Base-by-base conservation (phyloP, 2,329 filamentous ascomycete species). In the Tolypocladium album region DNA sequence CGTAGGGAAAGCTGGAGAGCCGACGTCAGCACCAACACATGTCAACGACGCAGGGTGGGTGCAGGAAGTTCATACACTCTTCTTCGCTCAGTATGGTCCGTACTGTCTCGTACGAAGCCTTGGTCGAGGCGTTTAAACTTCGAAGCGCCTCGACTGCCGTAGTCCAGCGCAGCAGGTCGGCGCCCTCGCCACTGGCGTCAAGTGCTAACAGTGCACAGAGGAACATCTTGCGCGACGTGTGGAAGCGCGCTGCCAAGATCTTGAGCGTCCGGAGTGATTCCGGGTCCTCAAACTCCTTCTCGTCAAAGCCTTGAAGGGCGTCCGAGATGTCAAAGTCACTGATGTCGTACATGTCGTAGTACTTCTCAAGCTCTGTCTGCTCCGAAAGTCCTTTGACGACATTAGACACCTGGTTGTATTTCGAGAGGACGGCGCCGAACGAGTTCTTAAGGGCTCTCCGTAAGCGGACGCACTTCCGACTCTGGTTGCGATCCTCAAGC, bases 141-240 rank as follows among this genome's bases (percentile, higher is more conserved):
- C 84, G 80, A 68, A 97, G 87, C 27, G 88, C 85, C 64, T 94
- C 88, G 3, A 89, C 84, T 0, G 90, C 90, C 4, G 84, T 83
- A 9, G 85, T 86, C 90, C 92, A 96, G 64, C 89, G 85, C 62
- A 85, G 70, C 65, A 92, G 87, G 72, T 97, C 92, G 9, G 84
- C 79, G 60, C 86, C 86, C 62, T 90, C 87, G 13, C 90, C 90
- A 62, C 88, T 87, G 12, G 90, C 90, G 69, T 95, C 89, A 22
- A 97, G 81, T 3, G 94, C 90, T 63, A 99, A 78, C 55, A 99
- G 76, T n/a, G 89, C 90, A 72, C 93, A 96, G 4, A 99, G 77
- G 47, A 96, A 87, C 64, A 96, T 85, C 69, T 94, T 93, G 62
- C 94, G 85, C 40, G 92, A 81, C 13, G 88, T 88, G 65, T 90